phyloP scores from a whole-genome alignment of 257 asterid genomes.

The Solanum corneliomulleri region DNA sequence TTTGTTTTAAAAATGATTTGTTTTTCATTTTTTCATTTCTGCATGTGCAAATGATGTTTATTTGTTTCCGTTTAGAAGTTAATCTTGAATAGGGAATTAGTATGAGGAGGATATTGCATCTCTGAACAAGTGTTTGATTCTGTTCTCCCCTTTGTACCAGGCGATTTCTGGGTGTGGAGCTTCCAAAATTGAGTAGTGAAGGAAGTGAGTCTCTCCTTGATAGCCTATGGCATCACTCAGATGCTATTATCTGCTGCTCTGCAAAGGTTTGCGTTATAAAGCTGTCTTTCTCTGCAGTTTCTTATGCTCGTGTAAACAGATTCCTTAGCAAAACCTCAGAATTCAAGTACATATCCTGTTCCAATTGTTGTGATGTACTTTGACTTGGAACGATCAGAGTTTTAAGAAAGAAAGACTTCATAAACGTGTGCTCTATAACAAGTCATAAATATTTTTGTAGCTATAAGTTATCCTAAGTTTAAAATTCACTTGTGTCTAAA shows the following conservation, averaged over 20 bases:
- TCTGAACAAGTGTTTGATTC: not conserved
- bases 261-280: slow-evolving; percentile 32
- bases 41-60: not conserved
- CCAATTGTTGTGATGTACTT: not conserved
- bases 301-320: not conserved
- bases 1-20: not conserved
- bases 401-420: not conserved
- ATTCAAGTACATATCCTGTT: not conserved
- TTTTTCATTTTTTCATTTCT: not conserved
- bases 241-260: slow-evolving; percentile 81
- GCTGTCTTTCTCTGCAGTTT: not conserved
- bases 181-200: slow-evolving; percentile 44
- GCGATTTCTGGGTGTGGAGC: slow-evolving; percentile 63
- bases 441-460: not conserved
- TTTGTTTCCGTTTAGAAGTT: not conserved
- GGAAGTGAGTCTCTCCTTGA: slow-evolving; percentile 61
- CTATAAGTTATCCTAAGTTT: not conserved
- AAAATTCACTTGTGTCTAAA: not conserved
- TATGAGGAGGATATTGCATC: not conserved
- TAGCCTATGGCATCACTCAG: slow-evolving; percentile 66
- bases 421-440: not conserved
- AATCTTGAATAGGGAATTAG: not conserved
- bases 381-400: not conserved
- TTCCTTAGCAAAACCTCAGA: not conserved
- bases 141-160: slow-evolving; percentile 11